Evolutionary conservation across 2,329 filamentous ascomycete species (phyloP).

Genomic region (Clonostachys byssicola): DNA sequence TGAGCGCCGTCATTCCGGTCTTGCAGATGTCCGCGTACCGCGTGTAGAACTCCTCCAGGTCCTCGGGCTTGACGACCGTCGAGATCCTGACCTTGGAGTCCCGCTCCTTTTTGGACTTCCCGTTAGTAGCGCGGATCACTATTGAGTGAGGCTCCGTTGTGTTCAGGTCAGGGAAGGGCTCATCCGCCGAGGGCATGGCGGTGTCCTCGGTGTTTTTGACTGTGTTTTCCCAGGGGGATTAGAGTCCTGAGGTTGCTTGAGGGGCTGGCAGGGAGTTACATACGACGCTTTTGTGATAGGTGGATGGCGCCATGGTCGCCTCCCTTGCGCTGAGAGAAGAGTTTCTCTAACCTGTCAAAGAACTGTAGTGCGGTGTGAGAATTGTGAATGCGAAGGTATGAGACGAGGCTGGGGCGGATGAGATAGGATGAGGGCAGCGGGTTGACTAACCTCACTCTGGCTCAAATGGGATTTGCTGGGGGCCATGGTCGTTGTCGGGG

Average conservation of each 20-base stretch:
- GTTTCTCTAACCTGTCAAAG: slow-evolving; percentile 62
- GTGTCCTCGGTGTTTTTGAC: slow-evolving; percentile 38
- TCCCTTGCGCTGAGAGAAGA: slow-evolving; percentile 63
- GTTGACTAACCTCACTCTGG: slow-evolving; percentile 1
- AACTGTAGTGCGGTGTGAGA: slow-evolving; percentile 46
- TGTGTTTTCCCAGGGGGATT: slow-evolving; percentile 10
- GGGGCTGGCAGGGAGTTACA: slow-evolving; percentile 13
- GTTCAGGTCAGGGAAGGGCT: slow-evolving; percentile 56
- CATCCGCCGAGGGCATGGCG: slow-evolving; percentile 34
- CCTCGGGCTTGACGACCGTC: slow-evolving; percentile 73
- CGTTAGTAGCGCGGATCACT: slow-evolving; percentile 81
- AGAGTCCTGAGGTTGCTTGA: neutral
- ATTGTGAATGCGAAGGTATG: too few relatives aligned
- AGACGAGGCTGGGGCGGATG: too few relatives aligned
- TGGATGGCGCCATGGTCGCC: slow-evolving; percentile 71
- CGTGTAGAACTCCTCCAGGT: slow-evolving; percentile 75
- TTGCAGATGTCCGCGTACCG: slow-evolving; percentile 70
- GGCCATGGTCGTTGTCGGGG: neutral
- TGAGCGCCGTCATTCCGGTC: slow-evolving; percentile 31
- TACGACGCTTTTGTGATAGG: slow-evolving; percentile 74
- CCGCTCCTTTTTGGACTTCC: slow-evolving; percentile 57
- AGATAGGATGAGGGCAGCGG: too few relatives aligned
- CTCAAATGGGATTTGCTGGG: neutral
- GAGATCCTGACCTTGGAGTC: slow-evolving; percentile 68
- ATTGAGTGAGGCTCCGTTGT: slow-evolving; percentile 62